Conservation (phyloP, 2,329 filamentous ascomycete genomes). For the Ceratocystis albifundus region DNA sequence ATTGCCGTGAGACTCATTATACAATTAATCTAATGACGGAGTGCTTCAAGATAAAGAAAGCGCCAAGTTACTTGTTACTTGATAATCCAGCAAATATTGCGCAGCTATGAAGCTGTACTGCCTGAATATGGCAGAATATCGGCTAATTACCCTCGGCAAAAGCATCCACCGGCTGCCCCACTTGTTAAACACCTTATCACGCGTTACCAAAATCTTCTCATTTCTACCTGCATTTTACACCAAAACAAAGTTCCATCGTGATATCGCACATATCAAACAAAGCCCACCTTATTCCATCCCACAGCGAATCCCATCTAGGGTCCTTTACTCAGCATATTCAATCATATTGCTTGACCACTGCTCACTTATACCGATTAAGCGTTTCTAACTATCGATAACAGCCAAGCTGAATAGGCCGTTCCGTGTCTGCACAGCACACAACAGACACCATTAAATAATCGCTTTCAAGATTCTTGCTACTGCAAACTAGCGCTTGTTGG, state of each 20-base stretch:
- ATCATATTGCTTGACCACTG: too few relatives aligned
- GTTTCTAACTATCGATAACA: neutral
- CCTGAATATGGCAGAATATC: neutral
- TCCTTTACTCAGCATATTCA: neutral
- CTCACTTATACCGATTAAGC: constrained; percentile 3
- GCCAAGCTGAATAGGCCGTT: neutral
- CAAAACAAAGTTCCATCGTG: constrained; percentile 17
- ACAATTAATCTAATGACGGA: too few relatives aligned
- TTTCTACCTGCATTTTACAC: constrained; percentile 7
- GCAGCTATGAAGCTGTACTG: neutral
- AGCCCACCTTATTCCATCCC: neutral
- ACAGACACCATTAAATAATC: neutral
- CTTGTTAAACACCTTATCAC: constrained; percentile 14
- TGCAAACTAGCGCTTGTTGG: neutral
- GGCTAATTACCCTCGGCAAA: neutral
- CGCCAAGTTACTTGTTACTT: too few relatives aligned
- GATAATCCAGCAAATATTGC: too few relatives aligned
- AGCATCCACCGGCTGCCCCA: too few relatives aligned
- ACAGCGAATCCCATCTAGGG: neutral
- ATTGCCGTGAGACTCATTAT: too few relatives aligned
- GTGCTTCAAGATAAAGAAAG: too few relatives aligned
- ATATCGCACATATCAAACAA: constrained; percentile 15
- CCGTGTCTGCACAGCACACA: neutral
- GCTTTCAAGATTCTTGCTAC: neutral
- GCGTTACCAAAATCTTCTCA: constrained; percentile 9